These are phyloP conservation scores for Acanthamoeba triangularis DNA, from an alignment of 208 protist species.

Conservation along the genomic window DNA sequence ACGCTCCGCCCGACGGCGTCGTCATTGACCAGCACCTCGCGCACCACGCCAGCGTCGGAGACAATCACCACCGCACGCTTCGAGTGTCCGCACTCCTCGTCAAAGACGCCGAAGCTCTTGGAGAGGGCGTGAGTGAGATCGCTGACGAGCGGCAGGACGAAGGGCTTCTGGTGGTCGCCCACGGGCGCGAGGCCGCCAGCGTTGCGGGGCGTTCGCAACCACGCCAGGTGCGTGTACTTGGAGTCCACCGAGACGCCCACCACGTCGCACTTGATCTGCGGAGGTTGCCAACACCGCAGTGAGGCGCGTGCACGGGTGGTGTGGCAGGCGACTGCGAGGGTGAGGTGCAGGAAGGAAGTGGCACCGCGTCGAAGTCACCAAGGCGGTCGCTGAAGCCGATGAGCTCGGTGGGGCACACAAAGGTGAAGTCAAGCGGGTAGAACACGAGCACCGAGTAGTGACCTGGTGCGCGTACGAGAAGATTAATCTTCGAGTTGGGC, in stretches of 20 bases:
- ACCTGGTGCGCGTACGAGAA: conserved; percentile 55
- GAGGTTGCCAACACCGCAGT: too few relatives aligned
- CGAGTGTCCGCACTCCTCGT: conserved; percentile 89
- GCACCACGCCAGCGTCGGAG: conserved; percentile 93
- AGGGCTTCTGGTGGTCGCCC: conserved; percentile 1
- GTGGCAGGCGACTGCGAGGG: conserved; percentile 93
- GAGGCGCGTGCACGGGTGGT: background rate
- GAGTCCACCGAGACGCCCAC: conserved; percentile 78
- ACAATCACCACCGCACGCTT: conserved; percentile 96
- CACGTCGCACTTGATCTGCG: conserved; percentile 73
- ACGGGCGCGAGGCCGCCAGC: conserved; percentile 79
- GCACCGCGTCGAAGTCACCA: conserved; percentile 94
- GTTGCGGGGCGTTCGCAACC: conserved; percentile 71
- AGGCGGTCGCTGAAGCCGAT: conserved; percentile 96
- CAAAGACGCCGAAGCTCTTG: conserved; percentile 70
- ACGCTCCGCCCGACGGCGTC: conserved; percentile 96
- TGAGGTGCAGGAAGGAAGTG: background rate
- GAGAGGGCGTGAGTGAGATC: conserved; percentile 79
- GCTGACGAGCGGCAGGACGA: conserved; percentile 77
- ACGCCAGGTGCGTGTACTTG: conserved; percentile 80
- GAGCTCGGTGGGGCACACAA: conserved; percentile 98
- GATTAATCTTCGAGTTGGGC: background rate
- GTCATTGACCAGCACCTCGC: conserved; percentile 96
- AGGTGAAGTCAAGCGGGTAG: conserved; percentile 98
- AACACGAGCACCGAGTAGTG: conserved; percentile 97